Percentiles rank a stretch among this genome's conserved stretches.
Evolutionary conservation across 1,284 basidiomycete genomes (phyloP).

Genomic region (Microbotryum intermedium): DNA sequence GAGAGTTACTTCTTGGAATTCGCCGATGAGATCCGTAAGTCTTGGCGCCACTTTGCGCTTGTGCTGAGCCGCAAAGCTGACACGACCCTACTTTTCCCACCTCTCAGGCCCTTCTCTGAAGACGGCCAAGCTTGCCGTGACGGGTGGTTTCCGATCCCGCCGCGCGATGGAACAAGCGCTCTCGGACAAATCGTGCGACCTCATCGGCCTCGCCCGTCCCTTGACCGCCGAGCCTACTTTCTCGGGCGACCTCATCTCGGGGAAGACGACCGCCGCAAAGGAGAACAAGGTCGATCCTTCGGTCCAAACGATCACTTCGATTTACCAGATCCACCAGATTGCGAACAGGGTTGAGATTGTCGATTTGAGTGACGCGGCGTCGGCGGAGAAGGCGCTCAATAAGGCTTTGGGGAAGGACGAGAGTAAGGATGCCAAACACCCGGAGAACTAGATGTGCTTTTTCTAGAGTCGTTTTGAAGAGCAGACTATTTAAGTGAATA

Average conservation of each 20-base stretch:
- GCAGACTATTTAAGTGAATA: too few species aligned
- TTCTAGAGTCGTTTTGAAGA: too few species aligned
- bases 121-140: slow-evolving; percentile 43
- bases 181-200: slow-evolving; percentile 26
- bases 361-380: slow-evolving; percentile 24
- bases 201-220: slow-evolving; percentile 47
- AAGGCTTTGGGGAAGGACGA: slow-evolving; percentile 21
- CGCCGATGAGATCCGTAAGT: slow-evolving; percentile 40
- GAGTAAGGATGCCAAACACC: too few species aligned
- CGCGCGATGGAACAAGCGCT: slow-evolving; percentile 43
- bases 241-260: slow-evolving; percentile 41
- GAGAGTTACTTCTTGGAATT: slow-evolving; percentile 46
- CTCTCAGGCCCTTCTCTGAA: slow-evolving; percentile 33
- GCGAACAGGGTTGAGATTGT: slow-evolving; percentile 25
- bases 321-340: slow-evolving; percentile 31
- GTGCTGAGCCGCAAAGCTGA: too few species aligned
- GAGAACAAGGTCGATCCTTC: slow-evolving; percentile 26
- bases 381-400: slow-evolving; percentile 11
- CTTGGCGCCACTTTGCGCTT: slow-evolving; percentile 11
- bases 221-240: slow-evolving; percentile 45
- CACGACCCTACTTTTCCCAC: slow-evolving; percentile 13
- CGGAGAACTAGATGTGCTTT: too few species aligned
- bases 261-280: slow-evolving; percentile 30
- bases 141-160: slow-evolving; percentile 46
- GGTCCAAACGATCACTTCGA: slow-evolving; percentile 26